Evolutionary conservation across 2,329 filamentous ascomycete genomes (phyloP).

Genomic region (Chaetomium sp.): DNA sequence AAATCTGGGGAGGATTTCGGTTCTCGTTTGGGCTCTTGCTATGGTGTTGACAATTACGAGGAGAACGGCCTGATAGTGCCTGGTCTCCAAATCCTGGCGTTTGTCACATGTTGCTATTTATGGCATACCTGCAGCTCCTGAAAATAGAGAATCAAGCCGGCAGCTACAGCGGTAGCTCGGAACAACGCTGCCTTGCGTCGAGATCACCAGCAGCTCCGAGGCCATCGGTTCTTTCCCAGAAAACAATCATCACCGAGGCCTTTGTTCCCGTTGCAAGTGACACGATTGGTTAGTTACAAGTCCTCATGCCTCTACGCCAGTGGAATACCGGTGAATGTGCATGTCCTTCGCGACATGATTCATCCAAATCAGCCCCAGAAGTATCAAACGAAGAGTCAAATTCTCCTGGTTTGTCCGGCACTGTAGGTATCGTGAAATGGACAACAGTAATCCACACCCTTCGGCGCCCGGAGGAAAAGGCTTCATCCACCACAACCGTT

Average conservation of each 20-base stretch:
- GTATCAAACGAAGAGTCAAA: too few relatives aligned
- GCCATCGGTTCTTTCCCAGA: conserved; percentile 7
- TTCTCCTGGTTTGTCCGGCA: too few relatives aligned
- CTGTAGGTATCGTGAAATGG: too few relatives aligned
- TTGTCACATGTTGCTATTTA: conserved; percentile 41
- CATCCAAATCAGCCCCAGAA: too few relatives aligned
- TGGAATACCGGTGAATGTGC: not conserved
- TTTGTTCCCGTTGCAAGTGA: not conserved
- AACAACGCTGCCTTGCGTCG: conserved; percentile 18
- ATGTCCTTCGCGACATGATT: too few relatives aligned
- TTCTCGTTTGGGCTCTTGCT: conserved; percentile 46
- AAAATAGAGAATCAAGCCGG: conserved; percentile 23
- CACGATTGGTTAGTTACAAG: not conserved
- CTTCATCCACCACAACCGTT: not conserved
- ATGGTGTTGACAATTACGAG: conserved; percentile 66
- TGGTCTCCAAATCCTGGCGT: conserved; percentile 55
- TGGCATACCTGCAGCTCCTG: conserved; percentile 32
- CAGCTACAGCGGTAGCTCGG: conserved; percentile 21
- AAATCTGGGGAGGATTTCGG: conserved; percentile 26
- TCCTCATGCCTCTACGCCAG: not conserved
- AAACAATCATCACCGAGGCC: conserved; percentile 9
- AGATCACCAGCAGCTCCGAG: conserved; percentile 14
- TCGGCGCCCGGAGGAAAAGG: not conserved
- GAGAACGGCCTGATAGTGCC: conserved; percentile 60
- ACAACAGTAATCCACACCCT: too few relatives aligned